Percentiles rank a stretch among this genome's conserved stretches.
phyloP scores from a whole-genome alignment of 768 basidiomycete genomes.

The Nidularia sp. region DNA sequence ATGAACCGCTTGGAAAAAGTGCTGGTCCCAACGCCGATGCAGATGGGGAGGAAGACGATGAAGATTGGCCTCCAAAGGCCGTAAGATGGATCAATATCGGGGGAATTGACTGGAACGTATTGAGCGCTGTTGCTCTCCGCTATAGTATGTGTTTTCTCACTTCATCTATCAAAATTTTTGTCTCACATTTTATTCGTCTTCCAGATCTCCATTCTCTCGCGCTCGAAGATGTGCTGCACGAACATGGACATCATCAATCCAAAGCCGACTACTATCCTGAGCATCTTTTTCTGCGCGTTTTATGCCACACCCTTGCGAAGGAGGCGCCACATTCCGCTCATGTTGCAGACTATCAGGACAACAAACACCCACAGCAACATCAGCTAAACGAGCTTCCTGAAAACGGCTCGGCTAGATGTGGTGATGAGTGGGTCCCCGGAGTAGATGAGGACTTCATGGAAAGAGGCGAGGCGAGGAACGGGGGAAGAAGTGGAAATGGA shows the following conservation, averaged over 20 bases:
- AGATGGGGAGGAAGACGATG: slow-evolving; percentile 2
- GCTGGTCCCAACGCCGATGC: slow-evolving; percentile 1
- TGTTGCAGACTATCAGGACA: background rate
- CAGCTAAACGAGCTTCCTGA: background rate
- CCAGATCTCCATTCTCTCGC: slow-evolving; percentile 63
- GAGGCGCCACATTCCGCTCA: too few relatives aligned
- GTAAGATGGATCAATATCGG: slow-evolving; percentile 63
- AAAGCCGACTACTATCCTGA: slow-evolving; percentile 45
- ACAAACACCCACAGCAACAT: background rate
- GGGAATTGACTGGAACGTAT: slow-evolving; percentile 59
- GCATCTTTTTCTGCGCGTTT: slow-evolving; percentile 61
- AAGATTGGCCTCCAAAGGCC: slow-evolving; percentile 29
- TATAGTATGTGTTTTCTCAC: slow-evolving; percentile 39
- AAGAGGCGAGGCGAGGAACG: background rate
- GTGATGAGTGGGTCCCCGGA: background rate
- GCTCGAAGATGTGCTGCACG: slow-evolving; percentile 60
- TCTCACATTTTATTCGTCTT: background rate
- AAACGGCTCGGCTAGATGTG: background rate
- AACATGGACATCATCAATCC: slow-evolving; percentile 43
- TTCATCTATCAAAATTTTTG: background rate
- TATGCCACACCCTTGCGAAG: slow-evolving; percentile 41
- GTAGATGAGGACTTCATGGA: background rate
- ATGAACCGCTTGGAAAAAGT: slow-evolving; percentile 11
- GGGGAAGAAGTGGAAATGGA: background rate
- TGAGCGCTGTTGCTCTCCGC: slow-evolving; percentile 53